phyloP scores from a whole-genome alignment of 139 green algal species.

The Micromonas pusilla region DNA sequence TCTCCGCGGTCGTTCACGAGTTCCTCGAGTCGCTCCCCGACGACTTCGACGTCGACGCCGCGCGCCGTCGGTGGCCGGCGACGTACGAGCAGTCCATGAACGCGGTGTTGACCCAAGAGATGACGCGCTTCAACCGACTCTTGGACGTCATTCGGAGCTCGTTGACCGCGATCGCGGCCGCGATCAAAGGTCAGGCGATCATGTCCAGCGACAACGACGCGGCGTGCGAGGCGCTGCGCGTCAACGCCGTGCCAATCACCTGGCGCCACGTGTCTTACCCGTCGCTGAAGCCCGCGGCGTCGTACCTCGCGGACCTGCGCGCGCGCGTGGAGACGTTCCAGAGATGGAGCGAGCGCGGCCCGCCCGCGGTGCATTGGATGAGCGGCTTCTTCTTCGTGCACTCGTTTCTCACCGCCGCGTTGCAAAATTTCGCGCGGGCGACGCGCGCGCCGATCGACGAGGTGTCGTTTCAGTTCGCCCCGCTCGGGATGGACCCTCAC shows the following conservation, averaged over 20 bases:
- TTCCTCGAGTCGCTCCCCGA: slow-evolving; percentile 45
- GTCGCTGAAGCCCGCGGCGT: slow-evolving; percentile 61
- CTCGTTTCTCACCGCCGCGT: slow-evolving; percentile 70
- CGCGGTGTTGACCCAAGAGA: slow-evolving; percentile 70
- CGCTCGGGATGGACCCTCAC: slow-evolving; percentile 54
- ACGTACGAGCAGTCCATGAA: slow-evolving; percentile 74
- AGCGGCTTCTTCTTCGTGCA: slow-evolving; percentile 82
- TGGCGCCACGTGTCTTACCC: slow-evolving; percentile 65
- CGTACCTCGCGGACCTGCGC: slow-evolving; percentile 65
- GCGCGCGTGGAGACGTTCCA: slow-evolving; percentile 1
- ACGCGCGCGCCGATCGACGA: slow-evolving; percentile 53
- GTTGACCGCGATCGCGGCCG: slow-evolving; percentile 36
- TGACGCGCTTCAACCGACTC: slow-evolving; percentile 70
- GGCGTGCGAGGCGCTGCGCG: slow-evolving; percentile 36
- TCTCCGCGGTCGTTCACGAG: slow-evolving; percentile 53
- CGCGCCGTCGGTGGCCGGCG: slow-evolving; percentile 60
- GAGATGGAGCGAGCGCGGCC: slow-evolving; percentile 56
- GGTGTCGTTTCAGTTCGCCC: slow-evolving; percentile 75
- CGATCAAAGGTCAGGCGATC: slow-evolving; percentile 65
- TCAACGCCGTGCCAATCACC: slow-evolving; percentile 49
- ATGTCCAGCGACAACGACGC: slow-evolving; percentile 69
- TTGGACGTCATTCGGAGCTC: slow-evolving; percentile 51
- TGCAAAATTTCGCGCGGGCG: slow-evolving; percentile 77
- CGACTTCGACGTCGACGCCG: slow-evolving; percentile 65
- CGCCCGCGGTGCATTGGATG: slow-evolving; percentile 65